Evolutionary conservation across 176 grass and related monocot species (phyloP).

Genomic region (Oryza nivara): DNA sequence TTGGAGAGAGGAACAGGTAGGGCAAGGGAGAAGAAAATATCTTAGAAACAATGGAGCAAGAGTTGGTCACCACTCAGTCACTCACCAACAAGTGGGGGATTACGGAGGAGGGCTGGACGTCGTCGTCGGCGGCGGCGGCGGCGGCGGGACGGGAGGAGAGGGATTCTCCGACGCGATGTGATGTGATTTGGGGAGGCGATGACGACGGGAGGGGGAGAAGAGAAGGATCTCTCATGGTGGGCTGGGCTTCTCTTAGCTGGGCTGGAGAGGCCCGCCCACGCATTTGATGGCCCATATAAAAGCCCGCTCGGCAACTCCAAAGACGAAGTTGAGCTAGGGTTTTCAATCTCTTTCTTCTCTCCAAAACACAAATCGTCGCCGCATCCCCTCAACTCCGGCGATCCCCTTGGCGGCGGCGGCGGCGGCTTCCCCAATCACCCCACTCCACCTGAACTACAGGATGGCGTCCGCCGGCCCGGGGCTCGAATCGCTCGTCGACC

Average conservation of each 20-base stretch:
- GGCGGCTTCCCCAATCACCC: neutral
- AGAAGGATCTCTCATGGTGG: neutral
- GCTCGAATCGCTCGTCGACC: conserved; percentile 73
- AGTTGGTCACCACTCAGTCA: neutral
- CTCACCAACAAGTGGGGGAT: neutral
- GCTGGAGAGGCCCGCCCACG: no score
- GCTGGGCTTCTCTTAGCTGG: neutral
- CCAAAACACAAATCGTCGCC: neutral
- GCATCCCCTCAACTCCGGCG: neutral
- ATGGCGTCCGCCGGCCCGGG: conserved; percentile 54
- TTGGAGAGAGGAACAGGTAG: neutral
- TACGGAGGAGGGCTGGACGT: neutral
- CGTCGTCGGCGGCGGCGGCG: neutral
- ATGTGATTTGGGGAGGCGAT: neutral
- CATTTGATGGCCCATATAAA: neutral
- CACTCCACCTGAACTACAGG: neutral
- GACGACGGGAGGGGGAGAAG: neutral
- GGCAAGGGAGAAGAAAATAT: neutral
- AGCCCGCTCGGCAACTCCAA: neutral
- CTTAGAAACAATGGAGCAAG: neutral
- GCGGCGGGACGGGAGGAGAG: neutral
- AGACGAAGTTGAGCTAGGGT: neutral
- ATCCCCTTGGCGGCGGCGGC: neutral
- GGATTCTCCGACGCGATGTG: neutral
- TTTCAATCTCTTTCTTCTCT: neutral